A percentile compares a stretch with the other conserved stretches of the same genome.
These are phyloP conservation scores for Ceratocystis cubensis DNA, from an alignment of 2,329 filamentous ascomycete species.

Conservation along the genomic window DNA sequence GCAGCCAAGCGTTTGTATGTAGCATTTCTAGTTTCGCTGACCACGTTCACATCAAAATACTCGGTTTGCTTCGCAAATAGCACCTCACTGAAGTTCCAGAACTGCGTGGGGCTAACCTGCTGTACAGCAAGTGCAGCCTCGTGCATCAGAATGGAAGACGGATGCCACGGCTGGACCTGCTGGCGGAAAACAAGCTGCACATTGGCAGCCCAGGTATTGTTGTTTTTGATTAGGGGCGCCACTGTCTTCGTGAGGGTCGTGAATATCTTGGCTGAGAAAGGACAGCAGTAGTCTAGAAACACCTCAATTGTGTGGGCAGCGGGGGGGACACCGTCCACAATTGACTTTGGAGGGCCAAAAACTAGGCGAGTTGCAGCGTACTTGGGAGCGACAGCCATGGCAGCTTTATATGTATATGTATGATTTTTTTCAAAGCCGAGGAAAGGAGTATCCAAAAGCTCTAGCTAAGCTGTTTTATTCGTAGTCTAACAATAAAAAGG, in stretches of 20 bases:
- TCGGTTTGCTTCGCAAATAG: conserved; percentile 55
- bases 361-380: conserved; percentile 59
- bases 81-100: conserved; percentile 64
- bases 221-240: conserved; percentile 48
- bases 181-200: conserved; percentile 76
- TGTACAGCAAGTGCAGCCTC: conserved; percentile 78
- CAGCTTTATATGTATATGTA: background rate
- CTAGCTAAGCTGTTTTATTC: too few species aligned
- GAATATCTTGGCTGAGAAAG: conserved; percentile 58
- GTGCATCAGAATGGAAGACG: conserved; percentile 65
- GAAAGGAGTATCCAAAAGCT: background rate
- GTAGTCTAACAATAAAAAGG: too few species aligned
- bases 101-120: conserved; percentile 53
- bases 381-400: conserved; percentile 65
- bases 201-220: conserved; percentile 42
- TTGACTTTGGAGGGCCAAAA: conserved; percentile 31
- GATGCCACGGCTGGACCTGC: conserved; percentile 92
- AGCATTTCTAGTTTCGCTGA: conserved; percentile 69
- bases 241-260: conserved; percentile 58
- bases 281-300: conserved; percentile 85
- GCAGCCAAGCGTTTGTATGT: conserved; percentile 71
- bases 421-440: background rate
- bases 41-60: conserved; percentile 76
- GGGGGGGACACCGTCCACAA: conserved; percentile 30
- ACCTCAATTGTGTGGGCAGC: conserved; percentile 49